These are phyloP conservation scores for Taiozyma sp. DNA, from an alignment of 1,139 yeast genomes.

Conservation along the genomic window DNA sequence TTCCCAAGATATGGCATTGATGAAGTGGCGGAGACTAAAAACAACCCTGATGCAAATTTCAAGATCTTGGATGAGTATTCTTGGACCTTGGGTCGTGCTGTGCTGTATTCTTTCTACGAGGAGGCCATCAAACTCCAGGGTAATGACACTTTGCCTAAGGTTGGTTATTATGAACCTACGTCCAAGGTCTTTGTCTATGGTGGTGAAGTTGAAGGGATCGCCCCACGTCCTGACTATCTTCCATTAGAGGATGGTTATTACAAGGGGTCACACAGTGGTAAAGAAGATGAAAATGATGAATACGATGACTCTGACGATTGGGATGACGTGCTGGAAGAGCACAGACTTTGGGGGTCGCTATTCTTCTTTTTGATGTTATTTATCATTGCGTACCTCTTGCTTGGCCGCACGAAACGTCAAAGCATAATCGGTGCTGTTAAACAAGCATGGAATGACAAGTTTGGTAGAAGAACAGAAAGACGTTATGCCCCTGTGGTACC, in stretches of 20 bases:
- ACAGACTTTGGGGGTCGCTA: constrained; percentile 52
- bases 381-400: constrained; percentile 40
- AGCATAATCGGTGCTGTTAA: constrained; percentile 16
- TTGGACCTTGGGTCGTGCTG: constrained; percentile 82
- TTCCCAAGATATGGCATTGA: constrained; percentile 56
- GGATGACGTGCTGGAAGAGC: constrained; percentile 36
- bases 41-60: constrained; percentile 39
- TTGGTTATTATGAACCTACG: constrained; percentile 47
- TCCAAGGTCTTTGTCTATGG: constrained; percentile 47
- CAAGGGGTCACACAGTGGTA: constrained; percentile 20
- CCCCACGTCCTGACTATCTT: constrained; percentile 39
- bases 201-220: constrained; percentile 43
- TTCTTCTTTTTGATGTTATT: constrained; percentile 38
- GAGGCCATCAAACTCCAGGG: constrained; percentile 17
- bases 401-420: constrained; percentile 37
- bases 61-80: constrained; percentile 65
- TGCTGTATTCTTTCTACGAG: constrained; percentile 47
- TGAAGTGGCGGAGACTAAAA: constrained; percentile 15
- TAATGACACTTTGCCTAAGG: constrained; percentile 14
- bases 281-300: constrained; percentile 24
- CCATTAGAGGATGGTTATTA: constrained; percentile 22
- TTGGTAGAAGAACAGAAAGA: constrained; percentile 1
- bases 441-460: constrained; percentile 7
- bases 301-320: constrained; percentile 26
- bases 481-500: constrained; percentile 2